phyloP scores from a whole-genome alignment of 305 asterid genomes.

The Andrographis paniculata region DNA sequence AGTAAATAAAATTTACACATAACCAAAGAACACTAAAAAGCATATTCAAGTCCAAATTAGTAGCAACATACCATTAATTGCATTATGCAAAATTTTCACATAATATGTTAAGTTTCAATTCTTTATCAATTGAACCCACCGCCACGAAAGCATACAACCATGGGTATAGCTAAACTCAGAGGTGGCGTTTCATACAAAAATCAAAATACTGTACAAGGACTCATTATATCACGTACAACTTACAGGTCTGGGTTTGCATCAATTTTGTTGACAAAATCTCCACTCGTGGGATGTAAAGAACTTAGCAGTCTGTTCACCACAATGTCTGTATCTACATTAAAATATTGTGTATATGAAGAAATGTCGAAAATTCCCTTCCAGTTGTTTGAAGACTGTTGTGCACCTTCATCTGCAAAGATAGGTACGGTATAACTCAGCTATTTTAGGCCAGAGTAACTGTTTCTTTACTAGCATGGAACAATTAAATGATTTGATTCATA shows the following conservation, averaged over 20 bases:
- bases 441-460: background rate
- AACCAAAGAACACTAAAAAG: background rate
- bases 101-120: background rate
- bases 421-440: background rate
- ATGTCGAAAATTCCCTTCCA: conserved; percentile 73
- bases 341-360: conserved; percentile 83
- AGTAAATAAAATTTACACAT: conserved; percentile 11
- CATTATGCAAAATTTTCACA: conserved; percentile 2
- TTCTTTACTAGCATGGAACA: background rate
- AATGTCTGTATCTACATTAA: conserved; percentile 77
- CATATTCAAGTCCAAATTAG: background rate
- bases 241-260: conserved; percentile 95
- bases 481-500: background rate
- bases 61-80: too few species aligned
- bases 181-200: too few species aligned
- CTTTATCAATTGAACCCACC: conserved; percentile 4
- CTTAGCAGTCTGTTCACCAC: conserved; percentile 80
- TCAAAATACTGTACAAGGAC: background rate
- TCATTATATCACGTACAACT: conserved; percentile 26
- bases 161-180: too few species aligned
- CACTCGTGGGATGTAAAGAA: conserved; percentile 63
- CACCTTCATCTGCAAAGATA: conserved; percentile 51
- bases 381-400: conserved; percentile 44
- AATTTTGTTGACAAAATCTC: conserved; percentile 77
- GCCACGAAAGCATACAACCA: conserved; percentile 4